Percentiles rank a stretch among this genome's conserved stretches.
These are phyloP conservation scores for Phytopythium chamaehyphon DNA, from an alignment of 352 stramenopile species.

Conservation along the genomic window DNA sequence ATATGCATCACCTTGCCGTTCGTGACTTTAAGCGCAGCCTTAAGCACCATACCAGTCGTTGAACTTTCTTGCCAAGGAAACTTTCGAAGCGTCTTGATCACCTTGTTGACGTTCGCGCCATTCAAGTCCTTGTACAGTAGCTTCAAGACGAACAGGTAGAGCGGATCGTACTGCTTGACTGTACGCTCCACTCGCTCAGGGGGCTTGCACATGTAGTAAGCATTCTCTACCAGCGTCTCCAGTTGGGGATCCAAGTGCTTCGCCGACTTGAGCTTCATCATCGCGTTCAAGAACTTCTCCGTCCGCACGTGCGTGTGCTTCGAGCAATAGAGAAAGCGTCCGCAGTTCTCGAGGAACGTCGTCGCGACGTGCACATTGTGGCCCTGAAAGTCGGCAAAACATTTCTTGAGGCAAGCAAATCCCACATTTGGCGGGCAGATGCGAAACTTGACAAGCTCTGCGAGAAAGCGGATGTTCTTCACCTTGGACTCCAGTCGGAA, in stretches of 20 bases:
- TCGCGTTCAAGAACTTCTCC: slow-evolving; percentile 89
- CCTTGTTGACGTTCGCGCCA: slow-evolving; percentile 81
- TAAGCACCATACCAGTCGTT: slow-evolving; percentile 77
- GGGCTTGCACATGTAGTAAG: slow-evolving; percentile 92
- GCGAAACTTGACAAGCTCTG: slow-evolving; percentile 96
- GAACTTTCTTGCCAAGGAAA: slow-evolving; percentile 84
- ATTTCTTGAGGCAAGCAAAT: slow-evolving; percentile 92
- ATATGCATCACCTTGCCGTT: slow-evolving; percentile 87
- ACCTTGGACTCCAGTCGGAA: slow-evolving; percentile 93
- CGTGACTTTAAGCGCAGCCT: slow-evolving; percentile 91
- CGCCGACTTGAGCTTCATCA: slow-evolving; percentile 95
- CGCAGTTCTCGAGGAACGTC: slow-evolving; percentile 95
- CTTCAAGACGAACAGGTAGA: slow-evolving; percentile 90
- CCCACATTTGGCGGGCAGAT: slow-evolving; percentile 93
- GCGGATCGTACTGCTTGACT: slow-evolving; percentile 85
- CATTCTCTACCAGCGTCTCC: slow-evolving; percentile 90
- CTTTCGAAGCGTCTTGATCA: slow-evolving; percentile 93
- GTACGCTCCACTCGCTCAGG: slow-evolving; percentile 75
- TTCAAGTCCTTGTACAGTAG: slow-evolving; percentile 84
- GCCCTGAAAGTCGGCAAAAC: slow-evolving; percentile 94
- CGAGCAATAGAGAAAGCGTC: slow-evolving; percentile 94
- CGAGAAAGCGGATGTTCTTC: slow-evolving; percentile 95
- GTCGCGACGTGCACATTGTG: slow-evolving; percentile 96
- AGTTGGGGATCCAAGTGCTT: slow-evolving; percentile 88
- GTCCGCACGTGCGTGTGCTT: slow-evolving; percentile 92